Evolutionary conservation across 148 eudicot genomes (phyloP).

Genomic region (Silene uniflora): DNA sequence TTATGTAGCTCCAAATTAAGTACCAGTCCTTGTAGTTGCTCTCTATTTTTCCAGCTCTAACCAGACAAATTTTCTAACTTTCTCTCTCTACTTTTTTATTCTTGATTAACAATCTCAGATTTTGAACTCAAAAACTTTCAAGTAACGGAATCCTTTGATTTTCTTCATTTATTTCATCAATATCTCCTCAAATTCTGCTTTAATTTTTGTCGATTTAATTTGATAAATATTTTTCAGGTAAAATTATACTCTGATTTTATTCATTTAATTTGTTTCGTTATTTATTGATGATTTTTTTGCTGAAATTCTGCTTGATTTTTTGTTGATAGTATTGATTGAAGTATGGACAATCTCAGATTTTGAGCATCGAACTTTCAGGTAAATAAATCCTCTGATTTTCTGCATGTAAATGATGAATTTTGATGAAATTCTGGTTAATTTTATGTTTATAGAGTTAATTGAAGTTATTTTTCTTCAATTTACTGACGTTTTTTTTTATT

Average conservation of each 20-base stretch:
- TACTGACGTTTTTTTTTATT: constrained; percentile 2
- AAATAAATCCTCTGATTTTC: background rate
- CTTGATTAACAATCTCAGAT: background rate
- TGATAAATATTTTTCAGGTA: background rate
- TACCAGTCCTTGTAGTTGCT: constrained; percentile 21
- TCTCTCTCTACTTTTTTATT: constrained; percentile 12
- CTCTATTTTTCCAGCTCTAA: constrained; percentile 14
- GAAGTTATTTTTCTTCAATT: background rate
- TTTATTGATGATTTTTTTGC: background rate
- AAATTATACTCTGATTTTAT: background rate
- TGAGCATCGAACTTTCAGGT: background rate
- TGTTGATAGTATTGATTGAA: background rate
- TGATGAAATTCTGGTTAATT: constrained; percentile 1
- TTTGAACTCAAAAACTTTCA: constrained; percentile 17
- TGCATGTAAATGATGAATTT: background rate
- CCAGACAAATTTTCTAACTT: constrained; percentile 39
- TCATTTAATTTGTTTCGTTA: no score
- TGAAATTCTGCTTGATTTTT: background rate
- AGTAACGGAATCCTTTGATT: background rate
- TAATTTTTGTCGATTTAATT: background rate
- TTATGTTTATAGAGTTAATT: background rate
- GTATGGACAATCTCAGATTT: background rate
- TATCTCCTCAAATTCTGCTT: background rate
- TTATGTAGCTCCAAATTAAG: constrained; percentile 27
- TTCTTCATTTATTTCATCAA: background rate